These are phyloP conservation scores for Fraxinus paxiana DNA, from an alignment of 305 asterid genomes.

Conservation along the genomic window DNA sequence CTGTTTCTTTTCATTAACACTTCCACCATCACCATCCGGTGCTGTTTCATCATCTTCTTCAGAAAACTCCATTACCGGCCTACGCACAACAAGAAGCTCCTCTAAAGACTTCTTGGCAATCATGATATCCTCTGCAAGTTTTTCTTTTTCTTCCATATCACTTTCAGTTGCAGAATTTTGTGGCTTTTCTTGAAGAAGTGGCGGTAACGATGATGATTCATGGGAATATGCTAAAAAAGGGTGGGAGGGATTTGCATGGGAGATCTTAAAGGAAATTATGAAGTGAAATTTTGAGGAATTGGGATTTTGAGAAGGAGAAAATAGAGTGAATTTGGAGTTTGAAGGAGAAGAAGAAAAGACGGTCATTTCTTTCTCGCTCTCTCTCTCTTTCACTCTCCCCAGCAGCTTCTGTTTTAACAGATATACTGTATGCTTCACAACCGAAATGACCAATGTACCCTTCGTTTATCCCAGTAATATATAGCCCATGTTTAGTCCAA, in stretches of 20 bases:
- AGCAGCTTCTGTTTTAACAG: constrained; percentile 16
- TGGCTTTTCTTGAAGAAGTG: constrained; percentile 56
- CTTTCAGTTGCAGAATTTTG: constrained; percentile 25
- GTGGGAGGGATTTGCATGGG: constrained; percentile 30
- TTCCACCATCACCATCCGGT: constrained; percentile 14
- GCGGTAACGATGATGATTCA: constrained; percentile 47
- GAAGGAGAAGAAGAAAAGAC: constrained; percentile 51
- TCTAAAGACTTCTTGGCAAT: constrained; percentile 68
- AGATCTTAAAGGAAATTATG: constrained; percentile 38
- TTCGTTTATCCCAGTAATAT: not conserved
- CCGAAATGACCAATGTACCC: constrained; percentile 28
- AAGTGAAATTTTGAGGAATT: constrained; percentile 42
- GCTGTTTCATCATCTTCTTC: constrained; percentile 23
- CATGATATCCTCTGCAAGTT: constrained; percentile 53
- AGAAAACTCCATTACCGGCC: constrained; percentile 64
- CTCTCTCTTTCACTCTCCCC: not conserved
- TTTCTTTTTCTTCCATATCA: constrained; percentile 39
- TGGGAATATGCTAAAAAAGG: constrained; percentile 39
- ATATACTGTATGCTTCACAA: constrained; percentile 19
- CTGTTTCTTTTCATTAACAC: constrained; percentile 13
- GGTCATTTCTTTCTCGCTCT: constrained; percentile 29
- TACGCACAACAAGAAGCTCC: constrained; percentile 73
- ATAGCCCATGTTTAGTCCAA: no score
- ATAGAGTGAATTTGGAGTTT: constrained; percentile 52
- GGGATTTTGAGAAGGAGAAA: constrained; percentile 47